These are phyloP conservation scores for Phialophora macrospora DNA, from an alignment of 2,329 filamentous ascomycete genomes.

Conservation along the genomic window DNA sequence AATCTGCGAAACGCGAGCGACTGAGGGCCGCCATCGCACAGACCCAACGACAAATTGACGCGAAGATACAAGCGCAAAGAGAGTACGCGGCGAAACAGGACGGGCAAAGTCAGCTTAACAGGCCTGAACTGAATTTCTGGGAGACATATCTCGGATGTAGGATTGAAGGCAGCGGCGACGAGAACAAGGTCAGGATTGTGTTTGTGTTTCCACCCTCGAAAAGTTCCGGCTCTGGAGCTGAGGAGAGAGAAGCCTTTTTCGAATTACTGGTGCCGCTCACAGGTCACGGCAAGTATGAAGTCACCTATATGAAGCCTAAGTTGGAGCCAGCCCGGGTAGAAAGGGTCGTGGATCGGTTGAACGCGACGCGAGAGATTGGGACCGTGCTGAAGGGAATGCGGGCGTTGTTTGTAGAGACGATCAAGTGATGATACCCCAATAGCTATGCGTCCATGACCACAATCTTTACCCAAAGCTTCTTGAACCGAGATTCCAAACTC, in stretches of 20 bases:
- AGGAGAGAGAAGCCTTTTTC: conserved; percentile 85
- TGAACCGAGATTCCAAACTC: background rate
- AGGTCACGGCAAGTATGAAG: conserved; percentile 79
- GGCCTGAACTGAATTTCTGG: conserved; percentile 95
- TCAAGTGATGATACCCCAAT: conserved; percentile 50
- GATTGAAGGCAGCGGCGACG: conserved; percentile 84
- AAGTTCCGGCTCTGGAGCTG: conserved; percentile 21
- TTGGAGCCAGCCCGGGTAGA: conserved; percentile 61
- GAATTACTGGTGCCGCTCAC: conserved; percentile 71
- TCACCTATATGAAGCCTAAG: conserved; percentile 76
- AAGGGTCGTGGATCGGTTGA: conserved; percentile 60
- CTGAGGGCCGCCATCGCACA: conserved; percentile 61
- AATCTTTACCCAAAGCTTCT: background rate
- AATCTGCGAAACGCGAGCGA: conserved; percentile 60
- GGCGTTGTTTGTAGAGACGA: conserved; percentile 60
- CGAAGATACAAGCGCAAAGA: conserved; percentile 53
- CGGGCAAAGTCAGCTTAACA: conserved; percentile 83
- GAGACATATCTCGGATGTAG: conserved; percentile 84
- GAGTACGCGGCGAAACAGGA: conserved; percentile 71
- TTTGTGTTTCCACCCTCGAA: conserved; percentile 86
- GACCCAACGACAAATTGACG: conserved; percentile 53
- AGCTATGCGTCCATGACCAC: background rate
- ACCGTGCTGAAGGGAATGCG: conserved; percentile 68
- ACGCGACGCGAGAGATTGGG: conserved; percentile 65
- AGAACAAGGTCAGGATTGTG: conserved; percentile 86